These are phyloP conservation scores for Fraxinus cuspidata DNA, from an alignment of 257 asterid genomes.

Conservation along the genomic window DNA sequence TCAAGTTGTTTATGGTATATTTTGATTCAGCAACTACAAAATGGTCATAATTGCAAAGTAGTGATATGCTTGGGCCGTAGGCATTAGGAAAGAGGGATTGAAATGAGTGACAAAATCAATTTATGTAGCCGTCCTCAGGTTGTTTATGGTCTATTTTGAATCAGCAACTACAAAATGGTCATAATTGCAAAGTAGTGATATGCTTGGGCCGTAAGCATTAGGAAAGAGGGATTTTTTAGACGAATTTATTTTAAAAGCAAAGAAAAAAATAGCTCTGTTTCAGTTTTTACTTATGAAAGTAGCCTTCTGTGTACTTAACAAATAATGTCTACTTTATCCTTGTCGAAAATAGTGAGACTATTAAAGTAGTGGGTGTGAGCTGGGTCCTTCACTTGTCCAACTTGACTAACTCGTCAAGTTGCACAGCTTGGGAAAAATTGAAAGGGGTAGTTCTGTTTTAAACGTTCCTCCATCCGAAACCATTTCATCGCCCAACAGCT, in stretches of 20 bases:
- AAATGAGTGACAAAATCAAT: not conserved
- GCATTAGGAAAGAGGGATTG: not conserved
- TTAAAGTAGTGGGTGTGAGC: not conserved
- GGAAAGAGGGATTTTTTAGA: no score
- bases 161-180: not conserved
- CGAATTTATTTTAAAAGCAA: not conserved
- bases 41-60: not conserved
- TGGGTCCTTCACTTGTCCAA: not conserved
- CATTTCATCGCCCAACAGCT: not conserved
- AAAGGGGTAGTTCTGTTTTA: not conserved
- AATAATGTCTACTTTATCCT: not conserved
- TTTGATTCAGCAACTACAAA: not conserved
- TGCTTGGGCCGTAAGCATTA: not conserved
- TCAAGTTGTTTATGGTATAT: not conserved
- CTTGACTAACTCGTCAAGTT: not conserved
- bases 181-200: not conserved
- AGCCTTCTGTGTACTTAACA: not conserved
- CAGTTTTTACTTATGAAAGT: not conserved
- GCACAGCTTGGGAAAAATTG: not conserved
- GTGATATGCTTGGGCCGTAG: not conserved
- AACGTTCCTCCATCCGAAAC: not conserved
- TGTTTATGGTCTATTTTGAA: not conserved
- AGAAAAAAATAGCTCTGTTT: not conserved
- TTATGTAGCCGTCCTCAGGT: not conserved
- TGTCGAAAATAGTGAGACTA: not conserved